Conservation (phyloP, 78 protist species). For the Cavenderia fasciculata region DNA sequence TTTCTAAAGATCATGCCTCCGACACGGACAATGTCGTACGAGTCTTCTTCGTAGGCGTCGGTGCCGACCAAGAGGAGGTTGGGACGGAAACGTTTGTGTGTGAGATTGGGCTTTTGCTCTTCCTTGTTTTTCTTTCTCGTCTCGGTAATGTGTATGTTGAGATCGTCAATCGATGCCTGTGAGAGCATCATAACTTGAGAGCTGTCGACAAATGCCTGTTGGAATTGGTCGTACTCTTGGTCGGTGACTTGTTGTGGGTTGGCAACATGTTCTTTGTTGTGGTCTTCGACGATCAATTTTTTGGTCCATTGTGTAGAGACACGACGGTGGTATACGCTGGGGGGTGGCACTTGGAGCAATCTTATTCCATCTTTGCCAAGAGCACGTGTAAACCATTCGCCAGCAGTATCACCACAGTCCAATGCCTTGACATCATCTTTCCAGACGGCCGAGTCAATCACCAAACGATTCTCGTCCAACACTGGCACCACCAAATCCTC, state of each 20-base stretch:
- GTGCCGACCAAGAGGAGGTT: conserved; percentile 23
- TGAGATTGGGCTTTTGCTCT: not conserved
- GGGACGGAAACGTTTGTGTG: conserved; percentile 22
- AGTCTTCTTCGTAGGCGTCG: conserved; percentile 50
- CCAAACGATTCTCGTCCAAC: not conserved
- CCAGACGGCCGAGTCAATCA: conserved; percentile 14
- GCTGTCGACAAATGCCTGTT: not conserved
- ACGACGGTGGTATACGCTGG: not conserved
- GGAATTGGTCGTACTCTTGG: not conserved
- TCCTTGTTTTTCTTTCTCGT: conserved; percentile 2
- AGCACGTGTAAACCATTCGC: conserved; percentile 6
- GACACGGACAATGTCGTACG: conserved; percentile 6
- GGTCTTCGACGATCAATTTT: not conserved
- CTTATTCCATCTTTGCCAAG: not conserved
- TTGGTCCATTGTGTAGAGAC: not conserved
- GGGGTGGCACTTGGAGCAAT: conserved; percentile 6
- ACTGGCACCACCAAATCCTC: conserved; percentile 19
- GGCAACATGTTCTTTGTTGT: not conserved
- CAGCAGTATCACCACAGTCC: conserved; percentile 24
- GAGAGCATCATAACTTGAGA: conserved; percentile 34
- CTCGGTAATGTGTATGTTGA: conserved; percentile 5
- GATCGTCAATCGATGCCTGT: conserved; percentile 26
- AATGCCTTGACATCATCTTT: conserved; percentile 11
- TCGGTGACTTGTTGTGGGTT: not conserved
- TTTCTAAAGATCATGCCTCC: not conserved